Base-by-base conservation (phyloP, 23 red algal species). In the Chondrus crispus region DNA sequence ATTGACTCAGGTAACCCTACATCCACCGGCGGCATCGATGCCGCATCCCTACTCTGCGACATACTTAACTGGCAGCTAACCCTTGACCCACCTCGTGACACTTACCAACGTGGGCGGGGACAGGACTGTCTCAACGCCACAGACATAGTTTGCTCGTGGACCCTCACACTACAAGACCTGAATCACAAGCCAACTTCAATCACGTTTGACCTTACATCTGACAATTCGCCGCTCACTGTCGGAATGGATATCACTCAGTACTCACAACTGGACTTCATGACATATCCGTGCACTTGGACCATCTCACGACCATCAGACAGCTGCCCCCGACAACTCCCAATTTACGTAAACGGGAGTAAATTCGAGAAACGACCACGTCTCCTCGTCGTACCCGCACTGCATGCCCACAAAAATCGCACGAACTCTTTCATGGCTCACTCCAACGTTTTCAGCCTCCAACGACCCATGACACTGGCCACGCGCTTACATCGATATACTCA, bases 401-500 rank as follows among this genome's bases (percentile, higher is more conserved):
- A 30, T 5, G 26, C 58, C 58, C 24, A 8, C 35, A 64, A 64
- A 30, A n/a, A 30, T 32, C 26, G 26, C 24, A 64, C 24, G 24
- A 64, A 64, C 26, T 32, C 58, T 64, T 8, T 32, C n/a, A n/a
- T n/a, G 24, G 7, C 26, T 32, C 26, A 64, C 24, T 5, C 58
- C 35, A 64, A 8, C 16, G 35, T 5, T 8, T 30, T 32, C 26
- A 64, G 58, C 58, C 26, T 4, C 28, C 36, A 28, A 39, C 4
- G 70, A 40, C 5, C 35, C 42, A 26, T 20, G 9, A 39, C 39
- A 39, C n/a, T n/a, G n/a, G n/a, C n/a, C n/a, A n/a, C n/a, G n/a
- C n/a, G n/a, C n/a, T n/a, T 68, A 4, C 81, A 85, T 36, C 18
- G 81, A 30, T 68, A 66, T 39, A 68, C 81, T 22, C 81, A 85